Evolutionary conservation across 257 asterid species (phyloP), one percentile per base, ranked within the genome.

Genomic region (Lithospermum erythrorhizon): DNA sequence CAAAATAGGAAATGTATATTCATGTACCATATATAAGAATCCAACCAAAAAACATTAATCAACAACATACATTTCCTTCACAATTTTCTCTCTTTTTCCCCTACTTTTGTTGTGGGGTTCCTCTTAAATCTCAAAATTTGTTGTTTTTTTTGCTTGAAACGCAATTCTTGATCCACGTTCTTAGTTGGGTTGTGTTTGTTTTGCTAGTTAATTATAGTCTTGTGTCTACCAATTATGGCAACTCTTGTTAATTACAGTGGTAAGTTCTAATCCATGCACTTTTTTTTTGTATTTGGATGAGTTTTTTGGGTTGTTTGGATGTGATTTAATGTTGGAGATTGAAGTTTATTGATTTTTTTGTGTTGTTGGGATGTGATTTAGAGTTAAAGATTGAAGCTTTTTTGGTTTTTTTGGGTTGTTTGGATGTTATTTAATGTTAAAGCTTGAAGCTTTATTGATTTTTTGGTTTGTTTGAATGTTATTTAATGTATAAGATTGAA

Each of bases 181-280:
- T 72, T 73, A 76, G 81, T 83, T 77, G 77, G 83, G 86, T 56
- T 74, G 67, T 81, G 71, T 57, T 79, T 82, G 81, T 78, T 19
- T 53, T 53, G 57, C 3, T 56, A 23, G 6, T 77, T 18, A 57
- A 83, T 79, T 75, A 32, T 47, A 61, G 76, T 59, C 72, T 78
- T 81, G 80, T 70, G 59, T 78, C 78, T 84, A 78, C 32, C 85
- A 74, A 68, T 59, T 81, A 90, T 90, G 98, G 82, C 94, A 79
- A 83, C 95, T 70, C 94, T 90, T 75, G 91, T 90, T 75, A 83
- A 90, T 81, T 80, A 82, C 80, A 71, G 90, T 71, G 97, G 97
- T 90, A 65, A 80, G 96, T 79, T 61, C 69, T 54, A 14, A 13
- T 65, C 32, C 24, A 58, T 41, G 10, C 35, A 20, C 45, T 61